Evolutionary conservation across 2,329 filamentous ascomycete species (phyloP).

Genomic region (Aspergillus bombycis): DNA sequence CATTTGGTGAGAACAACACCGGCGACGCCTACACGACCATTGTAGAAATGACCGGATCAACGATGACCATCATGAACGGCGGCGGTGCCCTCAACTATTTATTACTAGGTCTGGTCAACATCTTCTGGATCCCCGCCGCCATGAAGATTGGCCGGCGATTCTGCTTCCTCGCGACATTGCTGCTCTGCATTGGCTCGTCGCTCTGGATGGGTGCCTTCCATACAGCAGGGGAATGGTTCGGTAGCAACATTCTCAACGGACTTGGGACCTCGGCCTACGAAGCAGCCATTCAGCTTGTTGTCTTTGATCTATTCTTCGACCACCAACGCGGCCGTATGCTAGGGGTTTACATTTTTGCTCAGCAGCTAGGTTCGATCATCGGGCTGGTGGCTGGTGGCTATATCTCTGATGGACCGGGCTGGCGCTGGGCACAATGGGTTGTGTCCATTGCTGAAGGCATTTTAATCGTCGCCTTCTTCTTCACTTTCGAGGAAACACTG

Average conservation of each 20-base stretch:
- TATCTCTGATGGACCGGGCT: background rate
- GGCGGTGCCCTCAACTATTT: background rate
- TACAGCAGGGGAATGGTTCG: background rate
- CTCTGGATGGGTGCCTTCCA: background rate
- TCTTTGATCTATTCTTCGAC: background rate
- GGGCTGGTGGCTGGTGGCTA: background rate
- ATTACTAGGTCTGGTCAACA: background rate
- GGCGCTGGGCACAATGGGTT: background rate
- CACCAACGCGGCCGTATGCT: background rate
- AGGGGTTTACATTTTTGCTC: background rate
- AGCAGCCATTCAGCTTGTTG: conserved; percentile 1
- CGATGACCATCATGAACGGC: background rate
- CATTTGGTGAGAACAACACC: background rate
- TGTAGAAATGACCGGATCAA: background rate
- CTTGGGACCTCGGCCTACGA: background rate
- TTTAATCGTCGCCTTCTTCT: conserved; percentile 6
- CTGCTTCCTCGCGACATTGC: background rate
- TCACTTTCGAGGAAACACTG: conserved; percentile 3
- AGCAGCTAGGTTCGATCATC: background rate
- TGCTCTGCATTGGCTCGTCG: background rate
- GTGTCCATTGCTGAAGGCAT: conserved; percentile 5
- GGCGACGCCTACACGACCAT: background rate
- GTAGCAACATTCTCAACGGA: background rate
- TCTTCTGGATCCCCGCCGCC: background rate
- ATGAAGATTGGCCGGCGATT: background rate